Evolutionary conservation across 805 yeast species (phyloP), one percentile per base, ranked within the genome.

Genomic region (Starmerella stellata): DNA sequence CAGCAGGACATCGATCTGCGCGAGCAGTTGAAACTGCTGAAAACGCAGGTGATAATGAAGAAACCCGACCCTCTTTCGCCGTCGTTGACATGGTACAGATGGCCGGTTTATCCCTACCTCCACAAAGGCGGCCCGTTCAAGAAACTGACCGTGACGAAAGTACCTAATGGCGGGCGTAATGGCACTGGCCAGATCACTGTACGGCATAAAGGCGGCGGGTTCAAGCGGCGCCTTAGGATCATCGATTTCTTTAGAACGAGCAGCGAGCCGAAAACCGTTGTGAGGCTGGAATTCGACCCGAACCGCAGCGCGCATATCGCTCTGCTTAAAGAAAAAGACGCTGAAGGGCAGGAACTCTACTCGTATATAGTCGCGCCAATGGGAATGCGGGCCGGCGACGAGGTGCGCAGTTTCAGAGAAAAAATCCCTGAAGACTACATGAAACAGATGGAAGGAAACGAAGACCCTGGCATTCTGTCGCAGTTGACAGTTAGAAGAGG

Each of bases 201-300:
- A 35, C 73, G 98, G 56, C 95, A 90, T 58, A 74, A 92, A 58
- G 98, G 96, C 57, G 98, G 98, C 52, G 96, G 96, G 27, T 90
- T 79, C 57, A 80, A 79, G 58, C 75, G 87, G 53, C 73, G 98
- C 59, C 68, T 80, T 30, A 72, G 98, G 52, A 57, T 80, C 25
- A 68, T 90, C 18, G 98, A 90, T 59, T 75, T 75, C 52, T 62
- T 65, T 50, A 70, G 98, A 53, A 52, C 57, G 30, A 68, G 57
- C 3, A 60, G 74, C 1, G 96, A 95, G 21, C 69, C 67, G 33
- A 90, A 81, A 51, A 68, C 70, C 24, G 95, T 90, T 18, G 62
- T 74, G 45, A 69, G 98, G 57, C 80, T 90, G 43, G 98, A 90
- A 59, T 82, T 82, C 55, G 98, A 90, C 60, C 98, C 98, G 36